Conservation (phyloP, 768 basidiomycete genomes). For the Lactarius tabidus region DNA sequence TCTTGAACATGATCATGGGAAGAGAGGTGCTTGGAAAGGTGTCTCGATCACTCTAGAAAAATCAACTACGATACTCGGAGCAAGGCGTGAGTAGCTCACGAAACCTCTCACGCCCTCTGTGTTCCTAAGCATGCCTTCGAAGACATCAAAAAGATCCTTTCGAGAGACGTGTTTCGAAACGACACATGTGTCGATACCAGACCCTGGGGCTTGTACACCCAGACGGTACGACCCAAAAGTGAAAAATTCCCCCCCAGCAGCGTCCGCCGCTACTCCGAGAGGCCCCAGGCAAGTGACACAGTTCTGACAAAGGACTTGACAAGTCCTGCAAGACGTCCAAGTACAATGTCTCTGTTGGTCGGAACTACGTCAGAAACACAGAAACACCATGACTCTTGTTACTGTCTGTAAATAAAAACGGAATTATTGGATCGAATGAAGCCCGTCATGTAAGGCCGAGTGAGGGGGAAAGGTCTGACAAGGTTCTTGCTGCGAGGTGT, state of each 20-base stretch:
- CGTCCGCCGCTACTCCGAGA: slow-evolving; percentile 84
- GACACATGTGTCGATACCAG: slow-evolving; percentile 97
- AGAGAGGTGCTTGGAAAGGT: slow-evolving; percentile 96
- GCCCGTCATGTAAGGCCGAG: not conserved
- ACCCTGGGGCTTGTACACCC: slow-evolving; percentile 93
- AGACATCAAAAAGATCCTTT: slow-evolving; percentile 92
- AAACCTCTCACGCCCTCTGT: slow-evolving; percentile 82
- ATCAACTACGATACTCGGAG: not conserved
- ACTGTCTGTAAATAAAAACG: slow-evolving; percentile 5
- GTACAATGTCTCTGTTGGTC: slow-evolving; percentile 89
- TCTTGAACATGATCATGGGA: slow-evolving; percentile 88
- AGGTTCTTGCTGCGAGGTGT: not conserved
- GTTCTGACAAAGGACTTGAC: slow-evolving; percentile 91
- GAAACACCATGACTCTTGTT: slow-evolving; percentile 11
- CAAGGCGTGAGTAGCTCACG: slow-evolving; percentile 39
- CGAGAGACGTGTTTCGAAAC: slow-evolving; percentile 94
- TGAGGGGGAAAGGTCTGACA: slow-evolving; percentile 1
- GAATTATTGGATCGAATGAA: not conserved
- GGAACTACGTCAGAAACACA: slow-evolving; percentile 19
- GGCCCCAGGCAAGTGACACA: slow-evolving; percentile 70
- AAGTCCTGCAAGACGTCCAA: slow-evolving; percentile 82
- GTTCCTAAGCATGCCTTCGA: slow-evolving; percentile 83
- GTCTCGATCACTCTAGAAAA: slow-evolving; percentile 81
- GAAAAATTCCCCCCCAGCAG: slow-evolving; percentile 97
- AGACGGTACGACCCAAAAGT: slow-evolving; percentile 98